phyloP scores from a whole-genome alignment of 306 rosid genomes.

The Sicyos edulis region DNA sequence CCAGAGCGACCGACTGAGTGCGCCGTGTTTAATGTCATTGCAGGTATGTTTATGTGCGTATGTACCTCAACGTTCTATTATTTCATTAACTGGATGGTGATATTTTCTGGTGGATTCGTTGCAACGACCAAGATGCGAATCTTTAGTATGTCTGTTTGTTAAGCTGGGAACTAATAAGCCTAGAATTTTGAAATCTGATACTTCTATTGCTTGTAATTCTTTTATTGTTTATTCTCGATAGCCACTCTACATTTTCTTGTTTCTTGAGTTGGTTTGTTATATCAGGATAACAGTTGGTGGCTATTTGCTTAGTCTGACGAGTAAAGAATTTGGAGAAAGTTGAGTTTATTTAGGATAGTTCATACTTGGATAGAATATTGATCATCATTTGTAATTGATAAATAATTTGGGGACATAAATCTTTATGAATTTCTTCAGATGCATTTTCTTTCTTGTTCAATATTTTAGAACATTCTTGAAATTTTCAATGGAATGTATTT shows the following conservation, averaged over 20 bases:
- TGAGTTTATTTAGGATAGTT: neutral
- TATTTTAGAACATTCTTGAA: neutral
- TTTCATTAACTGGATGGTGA: neutral
- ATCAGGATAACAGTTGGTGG: neutral
- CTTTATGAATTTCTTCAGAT: neutral
- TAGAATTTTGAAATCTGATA: neutral
- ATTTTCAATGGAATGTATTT: neutral
- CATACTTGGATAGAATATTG: neutral
- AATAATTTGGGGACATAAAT: neutral
- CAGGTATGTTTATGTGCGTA: conserved; percentile 46
- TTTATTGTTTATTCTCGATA: neutral
- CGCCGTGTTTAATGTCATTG: conserved; percentile 73
- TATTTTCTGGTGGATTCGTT: neutral
- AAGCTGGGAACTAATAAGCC: neutral
- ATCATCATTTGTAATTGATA: neutral
- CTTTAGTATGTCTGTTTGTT: neutral
- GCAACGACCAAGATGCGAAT: neutral
- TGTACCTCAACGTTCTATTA: neutral
- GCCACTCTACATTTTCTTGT: neutral
- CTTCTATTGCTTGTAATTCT: neutral
- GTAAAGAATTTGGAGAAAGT: neutral
- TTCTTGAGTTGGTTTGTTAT: conserved; percentile 3
- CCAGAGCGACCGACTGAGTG: conserved; percentile 98
- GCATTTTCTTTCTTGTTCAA: neutral
- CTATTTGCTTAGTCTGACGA: neutral